phyloP scores from a whole-genome alignment of 257 asterid species.

The Osmanthus fragrans region DNA sequence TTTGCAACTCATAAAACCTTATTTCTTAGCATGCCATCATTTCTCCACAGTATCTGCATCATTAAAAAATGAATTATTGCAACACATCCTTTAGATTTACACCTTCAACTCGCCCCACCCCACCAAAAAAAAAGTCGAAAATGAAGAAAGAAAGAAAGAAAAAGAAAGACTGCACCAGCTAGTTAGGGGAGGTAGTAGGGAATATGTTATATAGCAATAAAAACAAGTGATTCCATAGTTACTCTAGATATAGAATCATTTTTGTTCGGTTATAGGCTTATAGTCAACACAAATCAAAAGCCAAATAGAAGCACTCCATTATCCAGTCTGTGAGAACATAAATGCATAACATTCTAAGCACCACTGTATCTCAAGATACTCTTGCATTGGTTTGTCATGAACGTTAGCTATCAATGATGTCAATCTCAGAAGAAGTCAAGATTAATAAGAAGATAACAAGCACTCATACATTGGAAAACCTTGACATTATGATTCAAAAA shows the following conservation, averaged over 20 bases:
- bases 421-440: not conserved
- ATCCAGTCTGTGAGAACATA: not conserved
- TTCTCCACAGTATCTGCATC: not conserved
- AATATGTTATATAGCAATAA: no score
- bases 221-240: no score
- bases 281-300: not conserved
- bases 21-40: slow-evolving; percentile 3
- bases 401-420: not conserved
- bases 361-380: not conserved
- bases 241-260: no score
- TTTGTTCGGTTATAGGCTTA: not conserved
- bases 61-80: not conserved
- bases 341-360: not conserved
- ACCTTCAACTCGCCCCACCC: not conserved
- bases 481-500: not conserved
- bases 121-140: no score
- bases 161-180: no score
- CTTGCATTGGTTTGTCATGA: not conserved
- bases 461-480: not conserved
- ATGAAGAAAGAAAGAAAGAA: no score
- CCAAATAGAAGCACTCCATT: not conserved
- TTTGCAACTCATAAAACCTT: not conserved
- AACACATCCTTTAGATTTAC: not conserved
- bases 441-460: not conserved
- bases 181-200: no score